Percentiles rank a stretch among this genome's conserved stretches.
phyloP scores from a whole-genome alignment of 1,284 basidiomycete genomes.

The Taiwanofungus camphoratus region DNA sequence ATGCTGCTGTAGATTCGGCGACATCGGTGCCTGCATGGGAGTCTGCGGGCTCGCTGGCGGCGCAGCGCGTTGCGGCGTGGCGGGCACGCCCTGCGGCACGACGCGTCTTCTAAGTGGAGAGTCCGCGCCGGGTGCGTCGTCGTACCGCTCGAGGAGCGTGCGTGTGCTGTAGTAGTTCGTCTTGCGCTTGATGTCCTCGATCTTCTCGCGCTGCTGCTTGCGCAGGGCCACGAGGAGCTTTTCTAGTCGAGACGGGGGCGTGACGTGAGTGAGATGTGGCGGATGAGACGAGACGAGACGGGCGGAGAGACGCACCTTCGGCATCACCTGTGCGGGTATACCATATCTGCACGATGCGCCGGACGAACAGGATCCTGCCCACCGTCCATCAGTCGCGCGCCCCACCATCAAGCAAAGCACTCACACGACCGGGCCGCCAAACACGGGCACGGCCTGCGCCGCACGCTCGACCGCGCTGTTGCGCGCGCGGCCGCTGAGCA shows the following conservation, averaged over 20 bases:
- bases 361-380: slow-evolving; percentile 73
- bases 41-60: slow-evolving; percentile 16
- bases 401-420: slow-evolving; percentile 26
- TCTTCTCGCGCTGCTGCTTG: slow-evolving; percentile 77
- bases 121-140: slow-evolving; percentile 44
- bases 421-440: slow-evolving; percentile 78
- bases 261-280: no score
- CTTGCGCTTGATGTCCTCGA: slow-evolving; percentile 97
- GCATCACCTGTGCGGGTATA: slow-evolving; percentile 79
- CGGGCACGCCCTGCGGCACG: slow-evolving; percentile 15
- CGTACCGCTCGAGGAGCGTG: slow-evolving; percentile 88
- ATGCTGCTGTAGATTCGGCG: slow-evolving; percentile 29
- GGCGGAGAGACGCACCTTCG: slow-evolving; percentile 74
- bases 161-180: slow-evolving; percentile 94
- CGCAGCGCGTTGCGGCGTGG: slow-evolving; percentile 25
- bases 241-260: no score
- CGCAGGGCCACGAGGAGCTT: slow-evolving; percentile 72
- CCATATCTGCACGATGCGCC: slow-evolving; percentile 83
- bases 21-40: slow-evolving; percentile 15
- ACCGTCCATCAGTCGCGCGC: not conserved
- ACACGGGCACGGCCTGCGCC: slow-evolving; percentile 48
- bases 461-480: slow-evolving; percentile 42
- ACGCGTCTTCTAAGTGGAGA: slow-evolving; percentile 25
- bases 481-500: slow-evolving; percentile 25
- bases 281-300: no score